Conservation (phyloP, 106 monocot genomes). For the Apostasia shenzhenica region DNA sequence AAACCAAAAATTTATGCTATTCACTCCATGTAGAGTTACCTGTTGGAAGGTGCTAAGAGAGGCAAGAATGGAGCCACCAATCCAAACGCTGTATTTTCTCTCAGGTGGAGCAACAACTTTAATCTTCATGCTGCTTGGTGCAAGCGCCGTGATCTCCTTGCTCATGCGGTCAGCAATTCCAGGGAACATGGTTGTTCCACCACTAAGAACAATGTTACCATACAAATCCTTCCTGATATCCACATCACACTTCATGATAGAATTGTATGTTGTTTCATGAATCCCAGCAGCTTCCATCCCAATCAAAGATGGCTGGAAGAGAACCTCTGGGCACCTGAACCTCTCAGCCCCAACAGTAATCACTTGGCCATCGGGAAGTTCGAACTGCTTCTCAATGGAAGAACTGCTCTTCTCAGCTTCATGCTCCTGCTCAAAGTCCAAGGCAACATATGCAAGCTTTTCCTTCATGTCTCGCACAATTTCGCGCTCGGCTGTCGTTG, state of each 20-base stretch:
- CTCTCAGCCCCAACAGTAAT: slow-evolving; percentile 40
- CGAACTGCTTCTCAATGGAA: slow-evolving; percentile 30
- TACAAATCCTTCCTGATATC: slow-evolving; percentile 7
- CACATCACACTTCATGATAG: slow-evolving; percentile 4
- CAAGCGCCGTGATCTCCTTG: slow-evolving; percentile 14
- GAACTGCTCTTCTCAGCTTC: slow-evolving; percentile 18
- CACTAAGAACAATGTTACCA: slow-evolving; percentile 12
- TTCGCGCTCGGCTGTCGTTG: slow-evolving; percentile 44
- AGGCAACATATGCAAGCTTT: slow-evolving; percentile 31
- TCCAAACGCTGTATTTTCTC: too few species aligned
- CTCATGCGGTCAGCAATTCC: slow-evolving; percentile 17
- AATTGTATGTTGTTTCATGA: slow-evolving; percentile 12
- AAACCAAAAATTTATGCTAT: too few species aligned
- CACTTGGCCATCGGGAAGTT: slow-evolving; percentile 39
- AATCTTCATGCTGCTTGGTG: slow-evolving; percentile 20
- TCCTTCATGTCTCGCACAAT: slow-evolving; percentile 46
- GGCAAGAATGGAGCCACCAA: too few species aligned
- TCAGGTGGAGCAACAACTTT: too few species aligned
- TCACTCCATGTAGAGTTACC: too few species aligned
- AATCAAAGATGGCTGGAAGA: slow-evolving; percentile 25
- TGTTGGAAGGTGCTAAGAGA: too few species aligned
- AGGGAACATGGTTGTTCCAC: slow-evolving; percentile 15
- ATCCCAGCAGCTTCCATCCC: slow-evolving; percentile 32
- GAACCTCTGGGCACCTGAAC: slow-evolving; percentile 20
- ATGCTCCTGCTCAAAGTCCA: slow-evolving; percentile 33